Percentiles rank a stretch among this genome's conserved stretches.
Conservation (phyloP, 257 asterid genomes). For the Linaria vulgaris region DNA sequence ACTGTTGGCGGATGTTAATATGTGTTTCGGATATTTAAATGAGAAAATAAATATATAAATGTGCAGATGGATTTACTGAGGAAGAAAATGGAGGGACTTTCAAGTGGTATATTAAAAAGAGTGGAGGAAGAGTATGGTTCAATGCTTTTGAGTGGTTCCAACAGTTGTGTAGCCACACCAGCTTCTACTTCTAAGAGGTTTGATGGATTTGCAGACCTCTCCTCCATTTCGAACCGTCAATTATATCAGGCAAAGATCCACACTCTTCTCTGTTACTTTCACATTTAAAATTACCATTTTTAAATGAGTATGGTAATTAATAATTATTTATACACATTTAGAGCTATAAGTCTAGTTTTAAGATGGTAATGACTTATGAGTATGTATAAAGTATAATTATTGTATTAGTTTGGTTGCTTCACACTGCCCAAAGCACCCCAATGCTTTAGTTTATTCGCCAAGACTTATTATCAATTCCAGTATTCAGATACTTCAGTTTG, state of each 20-base stretch:
- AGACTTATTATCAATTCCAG: conserved; percentile 15
- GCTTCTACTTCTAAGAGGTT: conserved; percentile 62
- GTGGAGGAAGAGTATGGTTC: conserved; percentile 52
- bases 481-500: conserved; percentile 20
- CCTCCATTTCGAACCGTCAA: conserved; percentile 10
- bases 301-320: conserved; percentile 8
- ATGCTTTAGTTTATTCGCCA: background rate
- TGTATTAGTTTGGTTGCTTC: background rate
- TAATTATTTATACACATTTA: no score
- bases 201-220: no score
- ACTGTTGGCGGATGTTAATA: no score
- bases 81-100: conserved; percentile 46
- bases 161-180: conserved; percentile 55
- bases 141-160: conserved; percentile 34
- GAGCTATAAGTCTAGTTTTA: no score
- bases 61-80: conserved; percentile 42
- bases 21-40: no score
- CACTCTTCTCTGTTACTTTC: conserved; percentile 18
- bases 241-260: conserved; percentile 34
- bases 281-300: background rate
- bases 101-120: conserved; percentile 47
- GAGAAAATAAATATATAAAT: no score
- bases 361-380: no score
- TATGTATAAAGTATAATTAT: no score
- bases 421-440: no score